Conservation (phyloP, 2,329 filamentous ascomycete genomes). For the Cryphonectria naterciae region DNA sequence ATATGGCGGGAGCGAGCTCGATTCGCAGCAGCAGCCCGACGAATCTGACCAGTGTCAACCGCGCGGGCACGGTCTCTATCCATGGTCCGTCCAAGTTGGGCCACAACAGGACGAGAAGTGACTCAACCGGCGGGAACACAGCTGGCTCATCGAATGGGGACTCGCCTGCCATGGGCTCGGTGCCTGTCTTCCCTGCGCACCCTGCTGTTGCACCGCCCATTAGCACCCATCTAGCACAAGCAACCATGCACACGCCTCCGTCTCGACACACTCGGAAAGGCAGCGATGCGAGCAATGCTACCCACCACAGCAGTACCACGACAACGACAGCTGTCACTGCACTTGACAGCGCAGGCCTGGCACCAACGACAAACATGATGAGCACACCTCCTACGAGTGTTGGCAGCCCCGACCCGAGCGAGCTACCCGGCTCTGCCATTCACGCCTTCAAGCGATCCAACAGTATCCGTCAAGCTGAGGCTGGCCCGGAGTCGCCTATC, state of each 20-base stretch:
- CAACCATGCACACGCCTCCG: neutral
- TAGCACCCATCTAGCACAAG: neutral
- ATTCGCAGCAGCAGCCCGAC: slow-evolving; percentile 14
- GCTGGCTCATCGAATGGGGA: slow-evolving; percentile 14
- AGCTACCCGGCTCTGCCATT: slow-evolving; percentile 23
- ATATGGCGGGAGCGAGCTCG: slow-evolving; percentile 8
- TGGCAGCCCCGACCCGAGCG: slow-evolving; percentile 21
- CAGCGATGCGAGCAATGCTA: slow-evolving; percentile 25
- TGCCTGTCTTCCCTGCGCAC: slow-evolving; percentile 24
- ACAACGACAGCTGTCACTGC: slow-evolving; percentile 5
- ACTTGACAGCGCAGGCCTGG: slow-evolving; percentile 9
- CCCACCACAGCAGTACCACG: slow-evolving; percentile 18
- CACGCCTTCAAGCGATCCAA: slow-evolving; percentile 19
- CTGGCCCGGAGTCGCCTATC: slow-evolving; percentile 24
- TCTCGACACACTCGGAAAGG: slow-evolving; percentile 17
- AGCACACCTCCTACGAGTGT: slow-evolving; percentile 25
- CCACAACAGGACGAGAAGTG: slow-evolving; percentile 22
- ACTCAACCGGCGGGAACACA: slow-evolving; percentile 25
- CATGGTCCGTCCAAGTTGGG: slow-evolving; percentile 27
- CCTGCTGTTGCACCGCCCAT: slow-evolving; percentile 26
- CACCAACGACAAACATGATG: slow-evolving; percentile 16
- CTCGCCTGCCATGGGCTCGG: slow-evolving; percentile 17
- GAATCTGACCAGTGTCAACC: slow-evolving; percentile 10
- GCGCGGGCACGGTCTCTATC: slow-evolving; percentile 21
- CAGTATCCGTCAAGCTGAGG: slow-evolving; percentile 15